These are phyloP conservation scores for Monosporascus sp. DNA, from an alignment of 2,329 filamentous ascomycete species.

Conservation along the genomic window DNA sequence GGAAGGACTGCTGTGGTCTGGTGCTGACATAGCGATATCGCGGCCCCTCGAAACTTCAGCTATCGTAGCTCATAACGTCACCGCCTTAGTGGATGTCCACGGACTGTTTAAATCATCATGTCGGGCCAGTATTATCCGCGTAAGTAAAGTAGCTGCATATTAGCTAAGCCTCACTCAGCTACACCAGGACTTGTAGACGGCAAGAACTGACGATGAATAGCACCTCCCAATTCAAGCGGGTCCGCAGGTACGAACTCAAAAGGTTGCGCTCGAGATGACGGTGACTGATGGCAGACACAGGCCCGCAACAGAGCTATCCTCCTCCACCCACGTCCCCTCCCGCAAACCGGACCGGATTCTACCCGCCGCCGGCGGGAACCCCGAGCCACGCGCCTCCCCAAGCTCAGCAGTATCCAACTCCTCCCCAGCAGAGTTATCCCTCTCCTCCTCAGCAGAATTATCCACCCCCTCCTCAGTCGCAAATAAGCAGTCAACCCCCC, in stretches of 20 bases:
- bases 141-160: conserved; percentile 22
- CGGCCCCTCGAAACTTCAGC: not conserved
- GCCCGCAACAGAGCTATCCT: conserved; percentile 36
- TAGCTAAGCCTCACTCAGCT: not conserved
- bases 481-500: conserved; percentile 11
- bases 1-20: not conserved
- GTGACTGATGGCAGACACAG: conserved; percentile 15
- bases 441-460: conserved; percentile 18
- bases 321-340: conserved; percentile 43
- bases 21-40: not conserved
- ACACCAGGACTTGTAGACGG: conserved; percentile 4
- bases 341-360: conserved; percentile 39
- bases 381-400: conserved; percentile 26
- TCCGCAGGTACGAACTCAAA: conserved; percentile 21
- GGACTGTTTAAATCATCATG: conserved; percentile 23
- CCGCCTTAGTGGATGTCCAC: not conserved
- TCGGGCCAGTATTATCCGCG: conserved; percentile 43
- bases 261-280: conserved; percentile 7
- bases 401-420: conserved; percentile 27
- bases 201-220: conserved; percentile 22
- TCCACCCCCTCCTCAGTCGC: conserved; percentile 1
- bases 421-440: conserved; percentile 25
- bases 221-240: conserved; percentile 34
- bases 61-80: not conserved
- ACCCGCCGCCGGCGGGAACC: conserved; percentile 35